A percentile compares a stretch with the other conserved stretches of the same genome.
These are phyloP conservation scores for Lumnitzera racemosa DNA, from an alignment of 345 rosid genomes.

Conservation along the genomic window DNA sequence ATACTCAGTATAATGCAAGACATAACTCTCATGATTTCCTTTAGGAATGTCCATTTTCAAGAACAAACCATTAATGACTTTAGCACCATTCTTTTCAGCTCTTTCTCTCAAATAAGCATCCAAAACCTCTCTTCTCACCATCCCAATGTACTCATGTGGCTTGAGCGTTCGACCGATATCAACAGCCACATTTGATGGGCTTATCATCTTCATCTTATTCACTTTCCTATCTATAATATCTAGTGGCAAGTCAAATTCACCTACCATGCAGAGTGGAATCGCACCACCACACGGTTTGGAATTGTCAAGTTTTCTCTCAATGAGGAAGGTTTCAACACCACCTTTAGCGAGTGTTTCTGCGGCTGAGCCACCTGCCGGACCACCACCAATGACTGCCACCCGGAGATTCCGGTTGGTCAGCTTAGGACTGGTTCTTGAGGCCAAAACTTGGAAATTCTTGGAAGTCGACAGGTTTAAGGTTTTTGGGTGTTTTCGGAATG, in stretches of 20 bases:
- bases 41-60: conserved; percentile 76
- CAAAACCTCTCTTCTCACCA: conserved; percentile 86
- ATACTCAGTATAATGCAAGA: conserved; percentile 79
- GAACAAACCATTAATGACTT: conserved; percentile 74
- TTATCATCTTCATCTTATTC: conserved; percentile 95
- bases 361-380: conserved; percentile 82
- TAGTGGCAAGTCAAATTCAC: conserved; percentile 85
- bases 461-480: conserved; percentile 1
- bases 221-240: conserved; percentile 84
- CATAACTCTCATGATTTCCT: conserved; percentile 42
- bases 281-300: conserved; percentile 97
- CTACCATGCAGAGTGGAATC: conserved; percentile 94
- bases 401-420: conserved; percentile 66
- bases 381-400: conserved; percentile 89
- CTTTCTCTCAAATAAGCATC: conserved; percentile 71
- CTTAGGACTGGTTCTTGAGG: conserved; percentile 53
- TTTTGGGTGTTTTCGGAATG: conserved; percentile 12
- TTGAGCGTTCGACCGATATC: conserved; percentile 89
- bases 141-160: conserved; percentile 95
- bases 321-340: conserved; percentile 78
- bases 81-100: conserved; percentile 69
- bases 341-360: conserved; percentile 79
- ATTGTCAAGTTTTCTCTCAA: conserved; percentile 87
- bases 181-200: conserved; percentile 93
- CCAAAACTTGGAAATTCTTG: conserved; percentile 20